Evolutionary conservation across 2,329 filamentous ascomycete genomes (phyloP), one percentile per base, ranked within the genome.

Genomic region (Scedosporium aurantiacum): DNA sequence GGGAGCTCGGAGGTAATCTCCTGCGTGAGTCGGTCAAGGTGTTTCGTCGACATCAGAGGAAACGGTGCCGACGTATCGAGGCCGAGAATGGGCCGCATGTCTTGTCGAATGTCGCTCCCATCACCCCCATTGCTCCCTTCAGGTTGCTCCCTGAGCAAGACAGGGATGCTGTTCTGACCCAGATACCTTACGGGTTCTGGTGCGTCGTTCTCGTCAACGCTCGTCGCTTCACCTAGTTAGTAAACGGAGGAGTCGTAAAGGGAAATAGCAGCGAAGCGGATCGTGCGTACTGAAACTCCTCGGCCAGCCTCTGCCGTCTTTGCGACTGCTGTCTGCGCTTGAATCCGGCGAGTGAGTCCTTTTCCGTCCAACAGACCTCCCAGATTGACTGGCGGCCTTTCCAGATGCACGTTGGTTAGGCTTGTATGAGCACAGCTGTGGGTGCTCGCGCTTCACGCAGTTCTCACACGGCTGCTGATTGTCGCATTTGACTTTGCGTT

Each of bases 381-480:
- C 58, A 37, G 67, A 64, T 27, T 63, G 60, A 55, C 63, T 58
- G 27, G 64, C 63, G 5, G 69, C 65, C 3, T 72, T 67, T 58
- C 68, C 61, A 2, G 73, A 68, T 14, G 68, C 60, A 14, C 70
- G 69, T 21, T 68, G 72, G 69, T 86, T 87, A 14, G 84, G 84
- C 68, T 86, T 86, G 73, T 87, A 87, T 28, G 83, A 86, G 69
- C 84, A 87, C 58, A 87, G 75, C 71, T 82, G 78, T 2, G 83
- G 78, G 66, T 87, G 84, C 63, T 87, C 83, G 61, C 84, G 75
- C 74, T 86, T 86, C 68, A 85, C 79, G 68, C 84, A 87, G 69
- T 87, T 87, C 68, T 87, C 83, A 70, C 84, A 87, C 0, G 84
- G 84, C 68, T 85, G 80, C 70, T 86, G 83, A 71, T 86, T 87